Percentiles rank a stretch among this genome's conserved stretches.
phyloP scores from a whole-genome alignment of 495 filamentous ascomycete genomes.

The Parmelia sp. region DNA sequence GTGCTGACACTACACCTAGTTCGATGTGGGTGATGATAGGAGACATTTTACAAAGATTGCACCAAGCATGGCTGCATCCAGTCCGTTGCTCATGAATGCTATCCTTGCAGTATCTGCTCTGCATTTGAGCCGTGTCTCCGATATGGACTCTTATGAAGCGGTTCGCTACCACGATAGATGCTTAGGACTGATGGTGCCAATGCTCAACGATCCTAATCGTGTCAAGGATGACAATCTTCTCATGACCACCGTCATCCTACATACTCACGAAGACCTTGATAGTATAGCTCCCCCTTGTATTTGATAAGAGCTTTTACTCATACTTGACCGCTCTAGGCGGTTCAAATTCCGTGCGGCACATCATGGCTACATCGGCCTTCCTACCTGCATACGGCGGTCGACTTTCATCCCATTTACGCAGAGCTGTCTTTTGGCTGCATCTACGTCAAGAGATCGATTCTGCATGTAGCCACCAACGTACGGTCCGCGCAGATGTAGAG shows the following conservation, averaged over 20 bases:
- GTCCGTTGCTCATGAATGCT: constrained; percentile 17
- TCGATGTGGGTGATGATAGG: constrained; percentile 15
- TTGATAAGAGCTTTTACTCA: background rate
- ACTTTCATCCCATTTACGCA: background rate
- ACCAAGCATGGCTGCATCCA: constrained; percentile 8
- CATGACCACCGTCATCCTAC: constrained; percentile 12
- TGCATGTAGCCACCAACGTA: constrained; percentile 13
- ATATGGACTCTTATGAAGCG: constrained; percentile 8
- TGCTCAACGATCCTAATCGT: constrained; percentile 13
- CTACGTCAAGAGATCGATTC: constrained; percentile 6
- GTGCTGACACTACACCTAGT: constrained; percentile 2
- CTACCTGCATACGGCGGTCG: constrained; percentile 6
- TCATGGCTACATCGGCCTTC: constrained; percentile 16
- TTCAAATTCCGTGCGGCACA: constrained; percentile 6
- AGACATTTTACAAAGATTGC: constrained; percentile 17
- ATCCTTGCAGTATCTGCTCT: constrained; percentile 18
- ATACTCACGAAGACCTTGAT: constrained; percentile 16
- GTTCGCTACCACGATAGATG: constrained; percentile 18
- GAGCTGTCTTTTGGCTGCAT: constrained; percentile 12
- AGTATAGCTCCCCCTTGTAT: background rate
- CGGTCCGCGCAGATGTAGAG: constrained; percentile 14
- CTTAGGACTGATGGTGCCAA: constrained; percentile 14
- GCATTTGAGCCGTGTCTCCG: constrained; percentile 13
- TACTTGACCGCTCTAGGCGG: background rate
- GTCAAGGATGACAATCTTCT: constrained; percentile 19